Base-by-base conservation (phyloP, 2,329 filamentous ascomycete species). In the Cryphonectria carpinicola region DNA sequence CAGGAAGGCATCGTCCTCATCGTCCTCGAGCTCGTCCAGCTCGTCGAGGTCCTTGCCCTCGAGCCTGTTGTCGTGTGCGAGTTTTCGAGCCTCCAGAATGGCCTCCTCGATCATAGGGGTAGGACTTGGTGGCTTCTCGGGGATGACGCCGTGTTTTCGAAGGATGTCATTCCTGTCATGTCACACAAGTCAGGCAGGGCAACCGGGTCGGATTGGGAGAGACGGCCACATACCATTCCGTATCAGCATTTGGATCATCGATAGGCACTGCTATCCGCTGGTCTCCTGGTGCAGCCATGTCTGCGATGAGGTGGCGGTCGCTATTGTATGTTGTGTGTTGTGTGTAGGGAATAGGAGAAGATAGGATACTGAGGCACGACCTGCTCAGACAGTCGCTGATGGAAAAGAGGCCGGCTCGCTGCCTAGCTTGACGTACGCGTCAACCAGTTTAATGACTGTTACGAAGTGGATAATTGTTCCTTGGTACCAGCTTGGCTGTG, bases 61-160 rank as follows among this genome's bases (percentile, higher is more conserved):
- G 1, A 99, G 84, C 67, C 96, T 86, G 80, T 98, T 98, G 79
- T 98, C 95, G 77, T 98, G 91, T 39, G 95, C 95, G 73, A 97
- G 86, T 76, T 90, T 86, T 71, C 93, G 89, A 17, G 93, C 96
- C 83, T 97, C 93, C 28, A 92, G 81, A 63, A 99, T 89, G 4
- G 96, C 96, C 84, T 98, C 95, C 82, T 99, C 92, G 77, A 99
- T 98, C 84, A 97, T 91, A 8, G 95, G 94, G 2, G 96, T 98
- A 2, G 96, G 96, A 62, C 95, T 97, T 3, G 95, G 94, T 0
- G 95, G 94, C 80, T 97, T 98, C 80, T 98, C 95, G n/a, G 96
- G 96, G 73, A 99, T 98, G 75, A 99, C 87, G 75, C 94, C 94
- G 84, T 99, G 94, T 81, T 97, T 97, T 76, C 96, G 93, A 70